Evolutionary conservation across 2,329 filamentous ascomycete species (phyloP).

Genomic region (Aspergillus sp.): DNA sequence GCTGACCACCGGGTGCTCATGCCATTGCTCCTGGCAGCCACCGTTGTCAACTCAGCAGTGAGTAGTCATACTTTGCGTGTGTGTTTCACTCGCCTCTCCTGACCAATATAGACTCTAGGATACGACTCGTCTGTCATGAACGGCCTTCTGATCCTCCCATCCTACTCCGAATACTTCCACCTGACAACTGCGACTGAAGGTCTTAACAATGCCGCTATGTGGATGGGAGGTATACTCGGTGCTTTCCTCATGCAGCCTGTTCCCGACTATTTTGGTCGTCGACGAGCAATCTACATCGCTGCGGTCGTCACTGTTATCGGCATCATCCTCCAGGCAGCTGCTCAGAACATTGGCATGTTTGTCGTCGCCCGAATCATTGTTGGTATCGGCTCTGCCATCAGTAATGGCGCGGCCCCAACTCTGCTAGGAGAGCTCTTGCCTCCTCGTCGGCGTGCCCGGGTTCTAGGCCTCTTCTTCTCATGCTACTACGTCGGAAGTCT

Average conservation of each 20-base stretch:
- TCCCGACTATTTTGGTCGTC: conserved; percentile 50
- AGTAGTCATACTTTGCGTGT: background rate
- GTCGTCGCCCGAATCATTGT: conserved; percentile 53
- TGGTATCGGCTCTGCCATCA: conserved; percentile 51
- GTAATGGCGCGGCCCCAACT: conserved; percentile 51
- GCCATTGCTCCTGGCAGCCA: background rate
- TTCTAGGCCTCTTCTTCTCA: conserved; percentile 46
- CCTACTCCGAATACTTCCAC: conserved; percentile 61
- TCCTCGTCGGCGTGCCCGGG: conserved; percentile 51
- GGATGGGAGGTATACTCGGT: conserved; percentile 56
- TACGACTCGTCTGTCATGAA: conserved; percentile 60
- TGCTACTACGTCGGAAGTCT: conserved; percentile 34
- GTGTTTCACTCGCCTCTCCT: background rate
- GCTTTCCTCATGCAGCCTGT: conserved; percentile 49
- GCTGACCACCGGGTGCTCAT: conserved; percentile 1
- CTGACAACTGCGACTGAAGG: conserved; percentile 58
- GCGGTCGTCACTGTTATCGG: conserved; percentile 51
- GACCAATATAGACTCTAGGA: conserved; percentile 28
- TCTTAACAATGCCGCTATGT: conserved; percentile 61
- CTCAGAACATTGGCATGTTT: conserved; percentile 60
- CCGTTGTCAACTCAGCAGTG: background rate
- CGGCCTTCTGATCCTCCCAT: conserved; percentile 61
- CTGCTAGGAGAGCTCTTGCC: conserved; percentile 58
- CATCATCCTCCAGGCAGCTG: conserved; percentile 52
- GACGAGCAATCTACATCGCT: conserved; percentile 48